Conservation (phyloP, 2,329 filamentous ascomycete genomes). For the Coniochaeta hoffmannii region DNA sequence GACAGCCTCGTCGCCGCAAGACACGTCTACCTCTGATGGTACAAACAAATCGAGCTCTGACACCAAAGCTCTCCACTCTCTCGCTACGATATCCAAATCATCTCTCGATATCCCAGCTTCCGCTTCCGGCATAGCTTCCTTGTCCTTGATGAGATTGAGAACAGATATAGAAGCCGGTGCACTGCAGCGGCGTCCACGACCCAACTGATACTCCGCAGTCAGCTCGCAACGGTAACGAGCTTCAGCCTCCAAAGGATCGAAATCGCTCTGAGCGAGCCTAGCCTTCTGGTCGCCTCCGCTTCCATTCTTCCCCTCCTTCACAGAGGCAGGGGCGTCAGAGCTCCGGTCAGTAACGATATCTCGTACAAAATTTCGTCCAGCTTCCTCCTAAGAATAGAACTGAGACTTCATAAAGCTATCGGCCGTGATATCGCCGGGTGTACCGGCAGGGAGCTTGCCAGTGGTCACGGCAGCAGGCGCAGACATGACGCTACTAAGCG, state of each 20-base stretch:
- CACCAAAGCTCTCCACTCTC: background rate
- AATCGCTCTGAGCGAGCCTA: background rate
- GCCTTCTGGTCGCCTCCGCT: background rate
- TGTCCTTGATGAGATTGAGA: background rate
- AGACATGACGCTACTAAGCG: constrained; percentile 36
- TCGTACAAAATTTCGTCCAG: background rate
- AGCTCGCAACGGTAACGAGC: background rate
- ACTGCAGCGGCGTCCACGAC: background rate
- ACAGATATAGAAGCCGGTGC: background rate
- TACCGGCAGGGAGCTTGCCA: constrained; percentile 14
- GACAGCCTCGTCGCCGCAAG: background rate
- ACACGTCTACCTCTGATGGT: background rate
- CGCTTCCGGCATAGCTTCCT: background rate
- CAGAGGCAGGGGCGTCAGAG: background rate
- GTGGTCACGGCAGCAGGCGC: constrained; percentile 8
- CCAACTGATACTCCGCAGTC: background rate
- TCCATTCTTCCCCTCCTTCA: background rate
- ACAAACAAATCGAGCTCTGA: background rate
- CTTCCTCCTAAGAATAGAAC: constrained; percentile 41
- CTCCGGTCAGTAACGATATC: background rate
- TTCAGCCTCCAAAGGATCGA: background rate
- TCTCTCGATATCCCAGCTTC: background rate
- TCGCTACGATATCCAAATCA: background rate
- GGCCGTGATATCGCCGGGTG: constrained; percentile 38
- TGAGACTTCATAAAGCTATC: constrained; percentile 52